Evolutionary conservation across 108 stramenopile species (phyloP).

Genomic region (Cyclotella distinguenda): DNA sequence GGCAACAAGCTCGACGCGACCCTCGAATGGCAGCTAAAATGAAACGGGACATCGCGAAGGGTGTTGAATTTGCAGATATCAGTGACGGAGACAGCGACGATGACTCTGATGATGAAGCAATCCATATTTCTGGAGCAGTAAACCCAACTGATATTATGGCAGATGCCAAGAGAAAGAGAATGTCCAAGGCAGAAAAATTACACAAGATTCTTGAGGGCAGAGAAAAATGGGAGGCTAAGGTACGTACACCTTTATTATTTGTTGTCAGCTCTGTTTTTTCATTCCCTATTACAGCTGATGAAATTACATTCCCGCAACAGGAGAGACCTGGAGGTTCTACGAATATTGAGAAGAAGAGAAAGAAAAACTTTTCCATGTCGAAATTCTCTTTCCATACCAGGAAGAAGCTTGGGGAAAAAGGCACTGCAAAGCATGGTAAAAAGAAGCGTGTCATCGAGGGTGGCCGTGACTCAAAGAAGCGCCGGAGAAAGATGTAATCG

Average conservation of each 20-base stretch:
- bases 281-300: conserved; percentile 1
- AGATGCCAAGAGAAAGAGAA: conserved; percentile 71
- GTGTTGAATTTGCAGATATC: conserved; percentile 71
- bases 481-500: conserved; percentile 69
- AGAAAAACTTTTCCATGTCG: conserved; percentile 90
- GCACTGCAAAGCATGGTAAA: conserved; percentile 52
- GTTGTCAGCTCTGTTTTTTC: background rate
- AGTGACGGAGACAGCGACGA: conserved; percentile 60
- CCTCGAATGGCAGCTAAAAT: conserved; percentile 78
- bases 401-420: conserved; percentile 60
- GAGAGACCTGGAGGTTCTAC: conserved; percentile 86
- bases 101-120: conserved; percentile 66
- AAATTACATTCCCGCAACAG: conserved; percentile 1
- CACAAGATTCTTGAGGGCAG: conserved; percentile 76
- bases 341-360: conserved; percentile 88
- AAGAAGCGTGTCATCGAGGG: conserved; percentile 43
- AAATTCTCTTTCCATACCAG: conserved; percentile 63
- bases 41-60: conserved; percentile 73
- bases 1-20: conserved; percentile 67
- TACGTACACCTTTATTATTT: conserved; percentile 11
- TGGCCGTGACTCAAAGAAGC: conserved; percentile 73
- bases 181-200: conserved; percentile 78
- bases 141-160: conserved; percentile 78
- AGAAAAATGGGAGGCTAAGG: conserved; percentile 73
- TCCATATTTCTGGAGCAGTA: conserved; percentile 70